Evolutionary conservation across 306 rosid genomes (phyloP).

Genomic region (Betula pendula): DNA sequence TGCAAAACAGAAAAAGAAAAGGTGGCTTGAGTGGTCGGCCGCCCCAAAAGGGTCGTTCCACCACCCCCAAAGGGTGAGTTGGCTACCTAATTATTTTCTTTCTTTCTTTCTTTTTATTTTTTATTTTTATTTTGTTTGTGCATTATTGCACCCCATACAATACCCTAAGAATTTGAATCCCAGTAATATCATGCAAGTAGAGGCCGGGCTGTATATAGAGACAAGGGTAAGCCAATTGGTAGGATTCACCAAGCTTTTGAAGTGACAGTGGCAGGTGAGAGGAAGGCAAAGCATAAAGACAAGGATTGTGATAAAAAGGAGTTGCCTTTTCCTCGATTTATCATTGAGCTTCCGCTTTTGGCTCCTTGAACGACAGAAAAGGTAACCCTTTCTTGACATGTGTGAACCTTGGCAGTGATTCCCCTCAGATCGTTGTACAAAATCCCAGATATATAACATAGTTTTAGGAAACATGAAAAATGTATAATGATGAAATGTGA

Average conservation of each 20-base stretch:
- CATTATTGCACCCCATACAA: no score
- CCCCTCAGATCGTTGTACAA: background rate
- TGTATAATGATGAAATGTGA: background rate
- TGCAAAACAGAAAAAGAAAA: no score
- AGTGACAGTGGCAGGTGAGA: slow-evolving; percentile 26
- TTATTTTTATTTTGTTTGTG: no score
- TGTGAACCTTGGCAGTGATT: slow-evolving; percentile 19
- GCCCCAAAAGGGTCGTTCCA: no score
- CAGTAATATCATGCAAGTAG: no score
- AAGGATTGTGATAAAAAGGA: slow-evolving; percentile 23
- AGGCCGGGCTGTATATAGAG: slow-evolving; percentile 3
- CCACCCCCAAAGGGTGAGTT: no score
- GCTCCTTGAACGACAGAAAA: slow-evolving; percentile 12
- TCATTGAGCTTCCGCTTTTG: slow-evolving; percentile 16
- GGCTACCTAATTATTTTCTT: no score
- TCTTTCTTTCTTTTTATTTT: no score
- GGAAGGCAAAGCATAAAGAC: slow-evolving; percentile 22
- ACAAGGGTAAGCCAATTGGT: slow-evolving; percentile 11
- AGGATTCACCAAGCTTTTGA: slow-evolving; percentile 23
- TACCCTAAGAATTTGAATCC: no score
- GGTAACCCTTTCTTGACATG: slow-evolving; percentile 23
- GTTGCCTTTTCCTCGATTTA: slow-evolving; percentile 26
- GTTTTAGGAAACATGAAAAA: background rate
- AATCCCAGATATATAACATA: background rate
- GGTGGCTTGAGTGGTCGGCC: no score